A percentile compares a stretch with the other conserved stretches of the same genome.
Evolutionary conservation across 768 basidiomycete species (phyloP).

Genomic region (Mycena polygramma): DNA sequence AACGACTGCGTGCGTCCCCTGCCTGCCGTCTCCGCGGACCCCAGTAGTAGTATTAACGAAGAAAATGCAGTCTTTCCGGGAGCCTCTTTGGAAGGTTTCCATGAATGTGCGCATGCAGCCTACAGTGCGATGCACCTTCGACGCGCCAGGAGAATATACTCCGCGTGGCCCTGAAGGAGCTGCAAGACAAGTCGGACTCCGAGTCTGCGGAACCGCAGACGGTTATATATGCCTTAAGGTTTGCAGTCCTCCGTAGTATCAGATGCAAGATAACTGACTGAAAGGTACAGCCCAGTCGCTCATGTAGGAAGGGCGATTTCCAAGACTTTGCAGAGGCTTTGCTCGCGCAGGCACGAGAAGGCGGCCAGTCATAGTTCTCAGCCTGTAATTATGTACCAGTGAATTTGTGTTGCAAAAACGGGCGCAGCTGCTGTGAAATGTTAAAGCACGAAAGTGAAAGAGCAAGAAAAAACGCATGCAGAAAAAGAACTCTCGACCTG

Average conservation of each 20-base stretch:
- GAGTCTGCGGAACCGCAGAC: conserved; percentile 53
- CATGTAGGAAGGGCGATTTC: conserved; percentile 67
- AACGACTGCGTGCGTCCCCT: conserved; percentile 61
- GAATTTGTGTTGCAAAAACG: too few relatives aligned
- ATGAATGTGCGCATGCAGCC: conserved; percentile 73
- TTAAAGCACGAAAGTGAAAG: too few relatives aligned
- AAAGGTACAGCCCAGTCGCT: conserved; percentile 56
- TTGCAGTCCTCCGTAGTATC: conserved; percentile 16
- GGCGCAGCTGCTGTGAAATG: neutral
- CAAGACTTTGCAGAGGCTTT: conserved; percentile 60
- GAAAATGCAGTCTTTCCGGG: conserved; percentile 70
- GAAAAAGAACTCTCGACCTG: conserved; percentile 29
- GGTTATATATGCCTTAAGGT: conserved; percentile 79
- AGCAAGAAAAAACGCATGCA: neutral
- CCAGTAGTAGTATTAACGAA: conserved; percentile 4
- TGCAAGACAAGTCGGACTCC: conserved; percentile 44
- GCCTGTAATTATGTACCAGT: neutral
- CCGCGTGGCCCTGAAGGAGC: conserved; percentile 68
- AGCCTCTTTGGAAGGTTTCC: conserved; percentile 77
- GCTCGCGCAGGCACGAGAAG: conserved; percentile 31
- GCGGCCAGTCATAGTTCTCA: conserved; percentile 4
- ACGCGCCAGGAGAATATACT: conserved; percentile 67
- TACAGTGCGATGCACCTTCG: conserved; percentile 69
- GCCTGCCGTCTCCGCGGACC: neutral
- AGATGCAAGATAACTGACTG: neutral